Conservation (phyloP, 2,329 filamentous ascomycete genomes). For the Aspergillus phoenicis region DNA sequence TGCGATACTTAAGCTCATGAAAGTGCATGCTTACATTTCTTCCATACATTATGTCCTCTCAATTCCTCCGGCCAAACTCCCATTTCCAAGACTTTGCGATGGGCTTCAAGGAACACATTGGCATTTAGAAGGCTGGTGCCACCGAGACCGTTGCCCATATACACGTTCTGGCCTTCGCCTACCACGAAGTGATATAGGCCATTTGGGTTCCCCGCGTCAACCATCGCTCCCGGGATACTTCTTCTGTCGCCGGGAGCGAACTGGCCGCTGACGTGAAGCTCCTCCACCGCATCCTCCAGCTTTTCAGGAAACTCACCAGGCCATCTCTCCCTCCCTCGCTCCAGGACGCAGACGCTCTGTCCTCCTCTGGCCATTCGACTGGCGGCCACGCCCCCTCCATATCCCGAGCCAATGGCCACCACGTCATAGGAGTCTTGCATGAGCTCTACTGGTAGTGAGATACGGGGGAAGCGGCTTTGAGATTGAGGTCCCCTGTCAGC, state of each 20-base stretch:
- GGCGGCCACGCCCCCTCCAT: conserved; percentile 68
- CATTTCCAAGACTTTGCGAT: conserved; percentile 1
- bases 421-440: conserved; percentile 56
- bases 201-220: conserved; percentile 4
- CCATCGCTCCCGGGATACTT: neutral
- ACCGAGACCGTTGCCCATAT: conserved; percentile 9
- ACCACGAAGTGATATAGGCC: conserved; percentile 8
- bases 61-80: conserved; percentile 1
- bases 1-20: neutral
- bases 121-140: conserved; percentile 7
- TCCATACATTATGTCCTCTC: neutral
- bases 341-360: conserved; percentile 65
- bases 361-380: conserved; percentile 64
- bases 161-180: conserved; percentile 8
- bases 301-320: conserved; percentile 32
- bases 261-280: conserved; percentile 13
- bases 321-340: conserved; percentile 67
- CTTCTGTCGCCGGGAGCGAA: conserved; percentile 5
- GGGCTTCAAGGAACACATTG: conserved; percentile 7
- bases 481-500: neutral
- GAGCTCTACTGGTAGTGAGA: neutral
- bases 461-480: conserved; percentile 1
- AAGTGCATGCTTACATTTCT: neutral
- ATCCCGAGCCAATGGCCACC: conserved; percentile 69
- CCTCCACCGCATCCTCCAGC: conserved; percentile 8